These are phyloP conservation scores for Monosiga brevicollis DNA, from an alignment of 78 protist species.

Conservation along the genomic window DNA sequence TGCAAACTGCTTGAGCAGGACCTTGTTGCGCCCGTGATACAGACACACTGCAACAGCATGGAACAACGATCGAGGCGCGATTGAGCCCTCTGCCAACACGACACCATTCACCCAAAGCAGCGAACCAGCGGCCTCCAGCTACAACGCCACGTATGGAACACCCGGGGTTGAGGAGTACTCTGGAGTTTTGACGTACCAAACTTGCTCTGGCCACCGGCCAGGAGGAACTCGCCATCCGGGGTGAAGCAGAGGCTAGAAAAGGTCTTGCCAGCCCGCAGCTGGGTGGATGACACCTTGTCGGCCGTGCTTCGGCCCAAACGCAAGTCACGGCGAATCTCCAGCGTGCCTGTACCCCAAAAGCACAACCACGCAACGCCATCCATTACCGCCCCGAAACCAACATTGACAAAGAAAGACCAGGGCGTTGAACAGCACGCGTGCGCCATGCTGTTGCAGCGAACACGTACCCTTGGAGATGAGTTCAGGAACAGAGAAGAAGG, in stretches of 20 bases:
- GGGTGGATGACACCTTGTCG: slow-evolving; percentile 22
- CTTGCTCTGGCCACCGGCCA: slow-evolving; percentile 74
- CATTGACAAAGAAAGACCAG: slow-evolving; percentile 5
- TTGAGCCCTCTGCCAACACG: too few relatives aligned
- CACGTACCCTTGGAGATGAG: too few relatives aligned
- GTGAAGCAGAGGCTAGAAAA: slow-evolving; percentile 49
- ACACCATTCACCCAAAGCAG: too few relatives aligned
- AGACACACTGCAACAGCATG: too few relatives aligned
- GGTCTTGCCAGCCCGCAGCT: slow-evolving; percentile 14
- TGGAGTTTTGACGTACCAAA: slow-evolving; percentile 5
- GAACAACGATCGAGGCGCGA: too few relatives aligned
- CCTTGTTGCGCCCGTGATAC: slow-evolving; percentile 46
- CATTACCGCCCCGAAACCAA: neutral
- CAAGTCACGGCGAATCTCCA: neutral
- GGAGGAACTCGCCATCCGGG: slow-evolving; percentile 64
- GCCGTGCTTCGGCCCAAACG: slow-evolving; percentile 13
- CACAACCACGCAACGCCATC: neutral
- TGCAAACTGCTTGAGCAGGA: slow-evolving; percentile 29
- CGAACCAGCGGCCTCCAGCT: too few relatives aligned
- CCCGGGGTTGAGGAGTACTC: too few relatives aligned
- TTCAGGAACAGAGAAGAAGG: too few relatives aligned
- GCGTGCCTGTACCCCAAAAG: neutral
- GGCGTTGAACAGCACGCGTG: too few relatives aligned
- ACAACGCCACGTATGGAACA: too few relatives aligned
- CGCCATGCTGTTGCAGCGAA: too few relatives aligned